Evolutionary conservation across 768 basidiomycete species (phyloP), one percentile per base, ranked within the genome.

Genomic region (Inosperma sp.): DNA sequence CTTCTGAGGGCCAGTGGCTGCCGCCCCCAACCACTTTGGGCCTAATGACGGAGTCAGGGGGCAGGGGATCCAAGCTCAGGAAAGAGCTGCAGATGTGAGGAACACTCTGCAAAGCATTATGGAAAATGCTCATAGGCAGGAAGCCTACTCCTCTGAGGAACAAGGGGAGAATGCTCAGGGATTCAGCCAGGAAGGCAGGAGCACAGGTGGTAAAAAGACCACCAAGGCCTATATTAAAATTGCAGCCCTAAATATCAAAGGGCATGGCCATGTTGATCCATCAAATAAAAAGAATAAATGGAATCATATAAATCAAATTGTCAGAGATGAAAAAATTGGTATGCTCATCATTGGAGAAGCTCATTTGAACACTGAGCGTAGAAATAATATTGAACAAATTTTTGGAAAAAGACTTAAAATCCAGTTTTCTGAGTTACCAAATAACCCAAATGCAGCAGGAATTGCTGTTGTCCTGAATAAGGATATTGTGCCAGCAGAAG

Each of bases 401-500:
- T 35, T 35, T 35, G 34, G 13, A 2, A 35, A 35, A 35, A 9
- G 71, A 73, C 45, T 69, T 0, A 35, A 59, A 7, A 58, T 69
- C 3, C 9, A 61, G 0, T 52, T 47, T 27, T 61, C 59, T 2
- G 29, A 17, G 21, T 52, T 65, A 40, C 37, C 48, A n/a, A 19
- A 50, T 4, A 29, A 43, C 1, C 47, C 62, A 12, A 65, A 58
- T 25, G 51, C 59, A 2, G 56, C 47, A 51, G 71, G 70, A 29
- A 62, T 72, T 3, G 72, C 70, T 2, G 51, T 72, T 2, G 56
- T 69, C 0, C 42, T 73, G 56, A 1, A n/a, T n/a, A 72, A 65
- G 54, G 29, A 56, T 8, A 22, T 61, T 3, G 60, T 59, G 5
- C 48, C 53, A 5, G 54, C 57, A 23, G 34, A 56, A 0, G 56